Conservation (phyloP, 495 filamentous ascomycete genomes). For the Neurospora sp. region DNA sequence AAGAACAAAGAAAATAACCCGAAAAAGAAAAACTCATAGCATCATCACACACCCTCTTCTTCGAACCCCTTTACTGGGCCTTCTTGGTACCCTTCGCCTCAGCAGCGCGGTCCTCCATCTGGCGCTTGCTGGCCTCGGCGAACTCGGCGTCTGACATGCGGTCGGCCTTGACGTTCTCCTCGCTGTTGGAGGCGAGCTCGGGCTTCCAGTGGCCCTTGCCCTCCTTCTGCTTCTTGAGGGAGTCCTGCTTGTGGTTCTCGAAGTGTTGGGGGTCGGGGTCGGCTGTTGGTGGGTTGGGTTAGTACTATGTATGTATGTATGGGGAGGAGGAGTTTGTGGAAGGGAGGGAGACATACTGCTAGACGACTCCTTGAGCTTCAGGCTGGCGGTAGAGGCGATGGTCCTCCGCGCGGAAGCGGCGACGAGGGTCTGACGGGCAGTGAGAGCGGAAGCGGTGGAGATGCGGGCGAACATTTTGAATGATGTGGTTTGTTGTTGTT, state of each 20-base stretch:
- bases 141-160: constrained; percentile 11
- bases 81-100: constrained; percentile 24
- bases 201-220: constrained; percentile 75
- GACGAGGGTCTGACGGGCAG: background rate
- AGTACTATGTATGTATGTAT: background rate
- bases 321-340: background rate
- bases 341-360: background rate
- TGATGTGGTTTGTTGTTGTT: background rate
- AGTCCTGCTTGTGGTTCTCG: constrained; percentile 64
- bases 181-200: constrained; percentile 68
- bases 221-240: constrained; percentile 55
- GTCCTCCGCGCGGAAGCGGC: constrained; percentile 1
- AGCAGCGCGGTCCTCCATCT: constrained; percentile 32
- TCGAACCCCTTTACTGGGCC: constrained; percentile 33
- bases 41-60: background rate
- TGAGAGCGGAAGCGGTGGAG: background rate
- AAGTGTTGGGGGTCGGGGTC: constrained; percentile 29
- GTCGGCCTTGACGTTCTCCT: constrained; percentile 59
- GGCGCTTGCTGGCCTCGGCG: constrained; percentile 21
- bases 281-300: constrained; percentile 4
- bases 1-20: background rate
- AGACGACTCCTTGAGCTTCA: constrained; percentile 1
- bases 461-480: constrained; percentile 5
- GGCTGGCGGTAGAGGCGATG: background rate
- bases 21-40: background rate